phyloP scores from a whole-genome alignment of 2,329 filamentous ascomycete species.

The Stylonectria norvegica region DNA sequence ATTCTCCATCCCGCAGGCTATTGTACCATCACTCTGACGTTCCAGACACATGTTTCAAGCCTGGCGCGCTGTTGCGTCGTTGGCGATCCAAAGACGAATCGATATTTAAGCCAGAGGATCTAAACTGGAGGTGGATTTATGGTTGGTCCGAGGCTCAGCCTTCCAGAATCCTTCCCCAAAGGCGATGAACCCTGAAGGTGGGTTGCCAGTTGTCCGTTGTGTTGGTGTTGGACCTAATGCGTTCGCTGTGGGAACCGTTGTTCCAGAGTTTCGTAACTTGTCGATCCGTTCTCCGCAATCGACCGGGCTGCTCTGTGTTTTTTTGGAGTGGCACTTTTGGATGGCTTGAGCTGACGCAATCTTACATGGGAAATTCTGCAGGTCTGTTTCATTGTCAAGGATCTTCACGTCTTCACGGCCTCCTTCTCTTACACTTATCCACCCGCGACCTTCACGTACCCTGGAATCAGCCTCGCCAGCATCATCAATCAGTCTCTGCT shows the following conservation, averaged over 20 bases:
- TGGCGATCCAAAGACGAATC: neutral
- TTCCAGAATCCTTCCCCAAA: constrained; percentile 27
- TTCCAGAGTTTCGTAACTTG: constrained; percentile 13
- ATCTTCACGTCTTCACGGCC: too few species aligned
- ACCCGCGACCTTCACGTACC: too few species aligned
- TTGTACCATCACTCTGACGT: constrained; percentile 1
- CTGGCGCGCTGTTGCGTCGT: neutral
- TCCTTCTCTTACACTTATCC: too few species aligned
- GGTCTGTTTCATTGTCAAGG: too few species aligned
- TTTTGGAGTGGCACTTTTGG: constrained; percentile 1
- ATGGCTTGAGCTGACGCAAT: too few species aligned
- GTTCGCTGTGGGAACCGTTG: constrained; percentile 8
- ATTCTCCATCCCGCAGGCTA: neutral
- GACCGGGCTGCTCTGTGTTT: constrained; percentile 7
- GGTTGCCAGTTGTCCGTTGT: constrained; percentile 15
- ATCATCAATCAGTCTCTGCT: too few species aligned
- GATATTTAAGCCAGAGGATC: neutral
- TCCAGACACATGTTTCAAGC: neutral
- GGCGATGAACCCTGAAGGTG: constrained; percentile 16
- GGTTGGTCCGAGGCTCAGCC: constrained; percentile 17
- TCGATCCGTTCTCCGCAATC: constrained; percentile 15
- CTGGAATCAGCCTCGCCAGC: too few species aligned
- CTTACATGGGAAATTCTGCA: too few species aligned
- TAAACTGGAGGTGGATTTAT: constrained; percentile 1
- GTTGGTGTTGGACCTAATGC: constrained; percentile 7